phyloP scores from a whole-genome alignment of 1,284 basidiomycete species.

The Tremellales sp. region DNA sequence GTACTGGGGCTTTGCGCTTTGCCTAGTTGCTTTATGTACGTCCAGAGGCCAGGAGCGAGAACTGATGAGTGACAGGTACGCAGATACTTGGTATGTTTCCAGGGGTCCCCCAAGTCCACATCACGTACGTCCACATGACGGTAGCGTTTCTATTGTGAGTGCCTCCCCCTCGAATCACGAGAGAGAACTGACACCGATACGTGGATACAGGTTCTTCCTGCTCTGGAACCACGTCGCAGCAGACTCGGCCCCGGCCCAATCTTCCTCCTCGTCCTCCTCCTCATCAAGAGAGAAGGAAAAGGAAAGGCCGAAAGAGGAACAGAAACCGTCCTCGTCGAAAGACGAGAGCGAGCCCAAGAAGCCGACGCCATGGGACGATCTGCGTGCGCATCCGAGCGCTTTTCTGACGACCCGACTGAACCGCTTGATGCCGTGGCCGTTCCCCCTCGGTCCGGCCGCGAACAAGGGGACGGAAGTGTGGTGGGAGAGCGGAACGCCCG shows the following conservation, averaged over 20 bases:
- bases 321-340: conserved; percentile 15
- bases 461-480: conserved; percentile 25
- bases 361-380: conserved; percentile 33
- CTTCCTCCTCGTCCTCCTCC: conserved; percentile 13
- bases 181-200: not conserved
- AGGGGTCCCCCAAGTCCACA: conserved; percentile 29
- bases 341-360: conserved; percentile 9
- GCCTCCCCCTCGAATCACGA: not conserved
- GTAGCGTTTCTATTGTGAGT: conserved; percentile 30
- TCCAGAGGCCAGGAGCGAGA: not conserved
- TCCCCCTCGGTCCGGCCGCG: conserved; percentile 31
- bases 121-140: conserved; percentile 39
- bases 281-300: conserved; percentile 15
- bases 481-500: conserved; percentile 41
- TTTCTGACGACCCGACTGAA: conserved; percentile 36
- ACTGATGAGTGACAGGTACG: conserved; percentile 13
- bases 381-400: conserved; percentile 33
- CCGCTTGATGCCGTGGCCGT: conserved; percentile 33
- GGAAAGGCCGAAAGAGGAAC: conserved; percentile 18
- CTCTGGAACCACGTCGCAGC: conserved; percentile 35
- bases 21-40: conserved; percentile 28
- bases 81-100: conserved; percentile 33
- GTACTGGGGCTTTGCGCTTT: conserved; percentile 32
- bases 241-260: conserved; percentile 10
- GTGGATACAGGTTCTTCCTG: conserved; percentile 25